These are phyloP conservation scores for Clathrus columnatus DNA, from an alignment of 768 basidiomycete genomes.

Conservation along the genomic window DNA sequence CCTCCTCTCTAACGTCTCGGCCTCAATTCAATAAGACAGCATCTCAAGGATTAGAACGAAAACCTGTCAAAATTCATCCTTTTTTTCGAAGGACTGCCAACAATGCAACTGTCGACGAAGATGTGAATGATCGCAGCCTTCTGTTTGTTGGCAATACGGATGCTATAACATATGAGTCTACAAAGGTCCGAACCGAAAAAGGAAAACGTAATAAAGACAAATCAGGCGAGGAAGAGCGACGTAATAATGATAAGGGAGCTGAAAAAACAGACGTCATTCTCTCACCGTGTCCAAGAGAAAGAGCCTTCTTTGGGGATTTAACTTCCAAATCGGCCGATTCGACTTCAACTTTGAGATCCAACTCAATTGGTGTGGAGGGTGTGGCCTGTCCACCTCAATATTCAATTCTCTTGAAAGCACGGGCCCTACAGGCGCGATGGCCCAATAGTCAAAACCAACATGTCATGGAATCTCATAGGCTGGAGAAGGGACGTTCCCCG, in stretches of 20 bases:
- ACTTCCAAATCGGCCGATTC: not conserved
- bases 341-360: not conserved
- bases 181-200: not conserved
- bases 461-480: conserved; percentile 49
- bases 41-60: not conserved
- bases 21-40: not conserved
- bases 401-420: not conserved
- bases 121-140: no score
- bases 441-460: conserved; percentile 49
- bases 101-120: no score
- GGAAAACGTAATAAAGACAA: not conserved
- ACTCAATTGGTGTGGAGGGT: not conserved
- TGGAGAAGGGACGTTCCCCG: not conserved
- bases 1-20: not conserved
- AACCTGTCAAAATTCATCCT: not conserved
- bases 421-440: conserved; percentile 28
- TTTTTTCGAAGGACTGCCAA: not conserved
- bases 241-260: not conserved
- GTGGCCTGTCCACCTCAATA: not conserved
- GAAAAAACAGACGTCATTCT: not conserved
- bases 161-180: not conserved
- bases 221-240: not conserved
- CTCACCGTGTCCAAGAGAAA: not conserved
- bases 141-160: no score
- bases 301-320: not conserved